A percentile compares a stretch with the other conserved stretches of the same genome.
These are phyloP conservation scores for Pythium rishiriense DNA, from an alignment of 352 stramenopile species.

Conservation along the genomic window DNA sequence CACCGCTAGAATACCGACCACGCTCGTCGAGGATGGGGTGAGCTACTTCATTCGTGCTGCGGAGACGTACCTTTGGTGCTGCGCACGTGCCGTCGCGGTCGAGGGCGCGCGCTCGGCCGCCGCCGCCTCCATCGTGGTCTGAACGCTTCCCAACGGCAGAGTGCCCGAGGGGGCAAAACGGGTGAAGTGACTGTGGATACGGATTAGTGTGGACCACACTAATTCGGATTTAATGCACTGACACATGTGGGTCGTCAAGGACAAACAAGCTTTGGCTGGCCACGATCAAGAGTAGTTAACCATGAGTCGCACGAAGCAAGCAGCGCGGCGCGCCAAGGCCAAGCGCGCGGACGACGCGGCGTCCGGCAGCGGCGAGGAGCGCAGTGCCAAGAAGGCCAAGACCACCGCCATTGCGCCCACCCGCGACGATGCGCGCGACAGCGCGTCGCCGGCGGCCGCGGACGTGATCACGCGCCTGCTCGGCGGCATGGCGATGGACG, in stretches of 20 bases:
- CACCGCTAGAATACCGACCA: background rate
- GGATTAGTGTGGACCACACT: slow-evolving; percentile 20
- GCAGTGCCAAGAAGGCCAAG: slow-evolving; percentile 45
- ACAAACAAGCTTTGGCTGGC: too few species aligned
- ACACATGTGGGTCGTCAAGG: background rate
- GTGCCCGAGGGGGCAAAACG: slow-evolving; percentile 19
- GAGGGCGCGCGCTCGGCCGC: slow-evolving; percentile 2
- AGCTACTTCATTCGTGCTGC: too few species aligned
- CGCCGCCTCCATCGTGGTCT: slow-evolving; percentile 8
- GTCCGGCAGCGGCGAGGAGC: slow-evolving; percentile 5
- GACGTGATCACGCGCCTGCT: slow-evolving; percentile 48
- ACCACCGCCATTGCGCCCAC: slow-evolving; percentile 17
- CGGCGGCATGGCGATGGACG: slow-evolving; percentile 57
- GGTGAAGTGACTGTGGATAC: background rate
- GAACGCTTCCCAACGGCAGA: slow-evolving; percentile 12
- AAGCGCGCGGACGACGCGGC: slow-evolving; percentile 26
- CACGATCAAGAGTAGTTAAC: slow-evolving; percentile 9
- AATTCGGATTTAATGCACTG: background rate
- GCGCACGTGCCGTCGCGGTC: background rate
- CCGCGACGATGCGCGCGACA: background rate
- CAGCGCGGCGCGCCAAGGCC: slow-evolving; percentile 41
- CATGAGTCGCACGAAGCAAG: slow-evolving; percentile 57
- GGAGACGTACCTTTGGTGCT: slow-evolving; percentile 1
- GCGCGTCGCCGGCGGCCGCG: background rate
- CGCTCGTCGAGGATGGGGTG: background rate